phyloP scores from a whole-genome alignment of 129 eudicot species.

The Lactuca sativa region DNA sequence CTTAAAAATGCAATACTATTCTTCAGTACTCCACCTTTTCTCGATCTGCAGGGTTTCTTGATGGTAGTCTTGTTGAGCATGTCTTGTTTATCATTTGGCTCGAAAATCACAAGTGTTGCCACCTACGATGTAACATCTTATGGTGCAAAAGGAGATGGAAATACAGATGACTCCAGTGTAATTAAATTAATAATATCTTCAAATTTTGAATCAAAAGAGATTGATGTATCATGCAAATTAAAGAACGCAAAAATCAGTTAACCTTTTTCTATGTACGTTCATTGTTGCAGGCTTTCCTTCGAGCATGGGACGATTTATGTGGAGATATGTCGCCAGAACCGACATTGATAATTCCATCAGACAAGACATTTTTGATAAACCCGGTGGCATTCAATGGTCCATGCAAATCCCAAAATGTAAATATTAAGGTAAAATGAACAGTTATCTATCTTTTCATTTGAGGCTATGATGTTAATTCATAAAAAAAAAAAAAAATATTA shows the following conservation, averaged over 20 bases:
- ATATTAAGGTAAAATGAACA: slow-evolving; percentile 21
- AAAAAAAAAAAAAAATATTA: too few species aligned
- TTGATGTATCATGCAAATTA: neutral
- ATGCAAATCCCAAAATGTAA: slow-evolving; percentile 17
- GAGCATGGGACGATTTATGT: slow-evolving; percentile 43
- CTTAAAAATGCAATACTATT: neutral
- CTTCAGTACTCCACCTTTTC: neutral
- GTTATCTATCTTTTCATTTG: too few species aligned
- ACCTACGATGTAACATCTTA: slow-evolving; percentile 25
- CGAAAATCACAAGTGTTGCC: neutral
- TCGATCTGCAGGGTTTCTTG: slow-evolving; percentile 12
- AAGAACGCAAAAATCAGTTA: neutral
- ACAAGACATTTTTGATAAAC: slow-evolving; percentile 21
- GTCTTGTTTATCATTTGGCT: slow-evolving; percentile 1
- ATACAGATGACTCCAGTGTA: slow-evolving; percentile 30
- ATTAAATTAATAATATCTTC: neutral
- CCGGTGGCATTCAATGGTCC: slow-evolving; percentile 36
- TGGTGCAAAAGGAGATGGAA: slow-evolving; percentile 40
- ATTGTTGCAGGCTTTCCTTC: slow-evolving; percentile 34
- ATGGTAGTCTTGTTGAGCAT: neutral
- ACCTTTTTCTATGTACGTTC: neutral
- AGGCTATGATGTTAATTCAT: too few species aligned
- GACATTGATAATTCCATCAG: slow-evolving; percentile 25
- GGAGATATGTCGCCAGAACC: slow-evolving; percentile 7
- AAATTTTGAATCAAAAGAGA: neutral